Evolutionary conservation across 73 alveolate species (phyloP).

Genomic region (Uronychia binucleata): DNA sequence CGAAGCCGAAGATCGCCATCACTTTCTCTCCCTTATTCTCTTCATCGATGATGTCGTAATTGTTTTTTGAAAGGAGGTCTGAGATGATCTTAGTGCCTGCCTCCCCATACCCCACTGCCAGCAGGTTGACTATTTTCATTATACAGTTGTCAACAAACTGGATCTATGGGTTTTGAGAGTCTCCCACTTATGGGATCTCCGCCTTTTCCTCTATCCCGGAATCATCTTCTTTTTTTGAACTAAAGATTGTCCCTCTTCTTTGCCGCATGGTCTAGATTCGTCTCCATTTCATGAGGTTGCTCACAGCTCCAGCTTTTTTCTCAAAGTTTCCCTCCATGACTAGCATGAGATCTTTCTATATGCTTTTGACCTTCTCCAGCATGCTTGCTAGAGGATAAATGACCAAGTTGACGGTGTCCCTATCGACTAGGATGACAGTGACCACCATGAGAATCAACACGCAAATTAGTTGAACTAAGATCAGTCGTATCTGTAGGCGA

Average conservation of each 20-base stretch:
- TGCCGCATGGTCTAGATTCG: background rate
- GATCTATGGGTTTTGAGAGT: background rate
- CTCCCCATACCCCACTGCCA: background rate
- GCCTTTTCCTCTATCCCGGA: background rate
- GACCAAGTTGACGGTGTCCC: background rate
- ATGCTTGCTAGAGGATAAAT: background rate
- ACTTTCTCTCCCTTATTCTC: slow-evolving; percentile 59
- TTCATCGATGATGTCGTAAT: background rate
- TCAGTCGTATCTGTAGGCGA: background rate
- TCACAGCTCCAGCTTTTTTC: background rate
- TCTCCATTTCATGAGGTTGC: background rate
- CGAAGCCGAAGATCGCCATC: slow-evolving; percentile 83
- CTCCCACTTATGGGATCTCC: background rate
- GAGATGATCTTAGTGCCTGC: background rate
- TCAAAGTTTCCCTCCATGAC: background rate
- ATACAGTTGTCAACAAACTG: background rate
- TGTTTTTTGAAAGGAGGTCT: background rate
- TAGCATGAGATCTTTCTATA: background rate
- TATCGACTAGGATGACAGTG: background rate
- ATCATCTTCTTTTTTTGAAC: background rate
- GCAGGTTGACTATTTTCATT: background rate
- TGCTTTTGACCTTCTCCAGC: background rate
- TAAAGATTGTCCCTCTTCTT: background rate
- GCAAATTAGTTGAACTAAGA: background rate
- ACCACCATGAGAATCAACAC: background rate